phyloP scores from a whole-genome alignment of 2,329 filamentous ascomycete species.

The Neonectria hederae region DNA sequence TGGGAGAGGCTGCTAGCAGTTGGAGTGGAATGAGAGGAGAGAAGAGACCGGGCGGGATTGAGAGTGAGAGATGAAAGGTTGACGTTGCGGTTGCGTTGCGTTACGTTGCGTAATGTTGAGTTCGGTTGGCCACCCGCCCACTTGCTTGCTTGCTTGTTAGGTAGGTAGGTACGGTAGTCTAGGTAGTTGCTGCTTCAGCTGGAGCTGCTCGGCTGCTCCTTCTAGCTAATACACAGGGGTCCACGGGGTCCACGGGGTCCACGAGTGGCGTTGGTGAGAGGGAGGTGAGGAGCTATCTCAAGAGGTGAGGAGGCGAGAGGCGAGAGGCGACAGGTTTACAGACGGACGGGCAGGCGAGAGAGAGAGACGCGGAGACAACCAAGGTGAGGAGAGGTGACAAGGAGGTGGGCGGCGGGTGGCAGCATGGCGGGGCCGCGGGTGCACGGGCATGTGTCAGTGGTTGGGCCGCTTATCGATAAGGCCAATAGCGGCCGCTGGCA shows the following conservation, averaged over 20 bases:
- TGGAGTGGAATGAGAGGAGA: not conserved
- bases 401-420: slow-evolving; percentile 5
- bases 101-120: slow-evolving; percentile 18
- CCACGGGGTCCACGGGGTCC: slow-evolving; percentile 3
- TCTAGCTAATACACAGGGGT: slow-evolving; percentile 8
- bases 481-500: not conserved
- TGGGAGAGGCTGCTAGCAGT: not conserved
- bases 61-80: slow-evolving; percentile 7
- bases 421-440: slow-evolving; percentile 16
- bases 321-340: not conserved
- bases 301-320: not conserved
- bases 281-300: not conserved
- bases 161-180: no score
- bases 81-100: slow-evolving; percentile 13
- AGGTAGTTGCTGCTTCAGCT: not conserved
- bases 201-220: slow-evolving; percentile 1
- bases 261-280: slow-evolving; percentile 4
- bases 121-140: slow-evolving; percentile 3
- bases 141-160: not conserved
- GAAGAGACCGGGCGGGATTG: not conserved
- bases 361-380: not conserved
- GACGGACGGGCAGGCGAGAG: not conserved
- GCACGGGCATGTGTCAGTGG: slow-evolving; percentile 10
- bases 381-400: slow-evolving; percentile 17
- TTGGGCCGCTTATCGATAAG: slow-evolving; percentile 15